Base-by-base conservation (phyloP, 768 basidiomycete species). In the Rhodotorula diobovata region DNA sequence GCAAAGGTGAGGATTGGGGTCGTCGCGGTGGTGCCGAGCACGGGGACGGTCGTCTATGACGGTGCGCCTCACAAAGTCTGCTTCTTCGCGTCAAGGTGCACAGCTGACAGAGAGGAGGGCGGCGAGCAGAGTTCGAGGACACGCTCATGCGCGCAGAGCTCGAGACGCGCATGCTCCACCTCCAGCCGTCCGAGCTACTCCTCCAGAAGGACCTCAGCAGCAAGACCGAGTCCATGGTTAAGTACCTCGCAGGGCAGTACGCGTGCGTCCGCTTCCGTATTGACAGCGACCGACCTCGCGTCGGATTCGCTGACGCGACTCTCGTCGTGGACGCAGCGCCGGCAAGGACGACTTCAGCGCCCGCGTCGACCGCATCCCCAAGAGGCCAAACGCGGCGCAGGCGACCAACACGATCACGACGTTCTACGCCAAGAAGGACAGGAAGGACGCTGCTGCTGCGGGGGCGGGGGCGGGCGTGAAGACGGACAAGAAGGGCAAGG, bases 1-100 rank as follows among this genome's bases (percentile, higher is more conserved):
- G 85, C 85, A 63, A 80, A 81, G 35, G 84, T 84, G 4, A 68
- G 66, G 43, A 84, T 97, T 51, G 88, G 88, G 15, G 83, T 97
- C 80, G 84, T 97, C 45, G 85, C 86, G 25, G 87, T 96, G 25
- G 87, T 87, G 67, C 91, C 93, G 1, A 87, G 87, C 58, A 96
- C 93, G 0, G 95, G 95, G 2, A 94, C 96, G 74, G 89, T 99
- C 6, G 82, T 92, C 5, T 98, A 91, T 87, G 95, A 99, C 77
- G 87, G 90, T 43, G 43, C 51, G 57, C 45, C 37, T 41, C 21
- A 30, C 41, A 61, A 1, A 12, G n/a, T 37, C 35, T 35, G 0
- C 18, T 28, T 21, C 34, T 25, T 11, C 6, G 10, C 12, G n/a
- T 25, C 28, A 21, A 48, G 34, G 23, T 59, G 46, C 23, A 46